Evolutionary conservation across 352 stramenopile genomes (phyloP), one percentile per base, ranked within the genome.

Genomic region (Proteromonas lacertae): DNA sequence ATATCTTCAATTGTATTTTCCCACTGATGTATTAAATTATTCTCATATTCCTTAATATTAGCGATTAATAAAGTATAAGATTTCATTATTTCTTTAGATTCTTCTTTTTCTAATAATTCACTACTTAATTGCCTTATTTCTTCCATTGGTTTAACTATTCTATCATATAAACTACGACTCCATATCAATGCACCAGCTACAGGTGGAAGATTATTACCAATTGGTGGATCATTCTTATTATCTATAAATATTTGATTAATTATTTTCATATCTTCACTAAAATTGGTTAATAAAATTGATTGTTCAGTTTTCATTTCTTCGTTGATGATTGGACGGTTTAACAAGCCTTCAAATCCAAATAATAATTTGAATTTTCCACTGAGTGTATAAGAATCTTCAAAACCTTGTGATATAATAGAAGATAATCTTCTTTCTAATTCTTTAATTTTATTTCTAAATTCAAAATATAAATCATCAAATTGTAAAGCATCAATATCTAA

Each of bases 41-140:
- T 82, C 45, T 94, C 96, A n/a, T 71, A 75, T 7, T 96, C 79
- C 12, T 96, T 60, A 10, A 81, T 93, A 8, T 75, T 56, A 16
- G 83, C 83, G 12, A 96, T 73, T n/a, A n/a, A n/a, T 43, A 93
- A 94, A 57, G 96, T 96, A 62, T 96, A 96, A 63, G 88, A 90
- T 35, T 82, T 82, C 43, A 96, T 92, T 43, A 93, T 92, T 1
- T 79, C 75, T 46, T 89, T 90, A 12, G 75, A 77, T 45, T 93
- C 81, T 51, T 92, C 91, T 29, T 66, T 82, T 0, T 74, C 72
- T n/a, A 95, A 53, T 0, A 94, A 73, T 28, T 83, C 86, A 49
- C 90, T 69, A 41, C 93, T 93, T n/a, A 61, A 75, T 54, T 96
- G n/a, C n/a, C n/a, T 76, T 41, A 96, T 95, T 41, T 91, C 84